Base-by-base conservation (phyloP, 257 asterid species). In the Scutellaria galericulata region DNA sequence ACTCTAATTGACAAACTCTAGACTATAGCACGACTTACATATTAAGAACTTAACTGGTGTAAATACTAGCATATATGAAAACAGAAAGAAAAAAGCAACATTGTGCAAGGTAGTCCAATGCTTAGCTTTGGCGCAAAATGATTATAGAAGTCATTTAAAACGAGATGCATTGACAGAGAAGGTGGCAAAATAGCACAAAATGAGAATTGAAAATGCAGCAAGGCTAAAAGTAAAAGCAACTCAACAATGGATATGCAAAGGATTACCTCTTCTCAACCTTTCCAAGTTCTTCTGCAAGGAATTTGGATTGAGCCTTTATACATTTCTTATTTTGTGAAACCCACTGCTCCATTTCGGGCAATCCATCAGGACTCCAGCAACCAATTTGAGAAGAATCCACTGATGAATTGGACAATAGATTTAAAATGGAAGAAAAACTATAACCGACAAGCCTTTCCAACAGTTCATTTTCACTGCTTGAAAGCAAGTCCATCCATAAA, bases 311-410 rank as follows among this genome's bases (percentile, higher is more conserved):
- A 69, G 83, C 90, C 77, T 88, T 87, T 8, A 85, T 50, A 78
- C 58, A 51, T 64, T 79, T 56, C 37, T 10, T 70, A 73, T 80
- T 82, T 63, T 57, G 83, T 63, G 84, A 77, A 73, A 90, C 86
- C 92, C 97, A 91, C 66, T 83, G 90, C 88, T 78, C 83, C 98
- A 94, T 86, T 82, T 88, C 97, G 46, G 82, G 79, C 70, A 78
- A 73, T 66, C 93, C 99, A 77, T 79, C 71, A 18, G 86, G 91
- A 76, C 40, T 44, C 90, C 92, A 83, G 66, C 70, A 45, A 64
- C 82, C 85, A 75, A 45, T 48, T 67, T 70, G 62, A 58, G 13
- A 35, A 65, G 47, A 60, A 20, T 79, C 74, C 18, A 68, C 57
- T 46, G 81, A 62, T 3, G 78, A 72, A 71, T 66, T 58, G 37